Conservation (phyloP, 768 basidiomycete genomes). For the Collybiopsis luxurians region DNA sequence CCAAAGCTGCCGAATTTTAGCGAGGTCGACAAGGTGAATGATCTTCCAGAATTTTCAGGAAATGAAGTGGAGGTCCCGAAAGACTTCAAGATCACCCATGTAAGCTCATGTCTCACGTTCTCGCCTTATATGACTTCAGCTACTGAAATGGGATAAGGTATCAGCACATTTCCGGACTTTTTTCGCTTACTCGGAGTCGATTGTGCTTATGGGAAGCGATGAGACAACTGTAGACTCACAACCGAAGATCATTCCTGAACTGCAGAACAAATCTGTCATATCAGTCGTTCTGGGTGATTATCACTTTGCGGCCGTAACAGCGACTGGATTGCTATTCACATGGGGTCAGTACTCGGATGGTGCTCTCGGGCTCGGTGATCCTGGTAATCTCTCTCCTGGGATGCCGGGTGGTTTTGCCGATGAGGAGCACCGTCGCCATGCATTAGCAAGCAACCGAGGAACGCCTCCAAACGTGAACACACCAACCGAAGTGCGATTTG, state of each 20-base stretch:
- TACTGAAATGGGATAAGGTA: conserved; percentile 42
- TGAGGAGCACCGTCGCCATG: conserved; percentile 29
- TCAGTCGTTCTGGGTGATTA: conserved; percentile 92
- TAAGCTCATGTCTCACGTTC: conserved; percentile 31
- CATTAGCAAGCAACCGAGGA: conserved; percentile 24
- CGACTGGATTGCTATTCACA: conserved; percentile 70
- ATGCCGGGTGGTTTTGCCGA: conserved; percentile 57
- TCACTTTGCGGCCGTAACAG: conserved; percentile 84
- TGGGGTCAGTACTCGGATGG: conserved; percentile 80
- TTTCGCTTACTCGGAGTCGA: conserved; percentile 76
- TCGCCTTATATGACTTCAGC: conserved; percentile 4
- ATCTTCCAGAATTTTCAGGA: conserved; percentile 40
- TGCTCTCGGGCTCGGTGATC: conserved; percentile 85
- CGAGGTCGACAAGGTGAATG: conserved; percentile 49
- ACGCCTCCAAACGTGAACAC: conserved; percentile 44
- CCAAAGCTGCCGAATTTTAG: conserved; percentile 72
- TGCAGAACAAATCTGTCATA: conserved; percentile 80
- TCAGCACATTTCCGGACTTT: conserved; percentile 84
- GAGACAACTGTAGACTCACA: conserved; percentile 35
- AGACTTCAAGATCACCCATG: conserved; percentile 73
- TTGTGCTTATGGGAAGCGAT: conserved; percentile 69
- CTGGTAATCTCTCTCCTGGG: conserved; percentile 47
- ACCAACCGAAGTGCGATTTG: conserved; percentile 75
- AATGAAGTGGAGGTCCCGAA: conserved; percentile 33
- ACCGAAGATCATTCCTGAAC: conserved; percentile 65